Evolutionary conservation across 306 rosid species (phyloP).

Genomic region (Quillaja saponaria): DNA sequence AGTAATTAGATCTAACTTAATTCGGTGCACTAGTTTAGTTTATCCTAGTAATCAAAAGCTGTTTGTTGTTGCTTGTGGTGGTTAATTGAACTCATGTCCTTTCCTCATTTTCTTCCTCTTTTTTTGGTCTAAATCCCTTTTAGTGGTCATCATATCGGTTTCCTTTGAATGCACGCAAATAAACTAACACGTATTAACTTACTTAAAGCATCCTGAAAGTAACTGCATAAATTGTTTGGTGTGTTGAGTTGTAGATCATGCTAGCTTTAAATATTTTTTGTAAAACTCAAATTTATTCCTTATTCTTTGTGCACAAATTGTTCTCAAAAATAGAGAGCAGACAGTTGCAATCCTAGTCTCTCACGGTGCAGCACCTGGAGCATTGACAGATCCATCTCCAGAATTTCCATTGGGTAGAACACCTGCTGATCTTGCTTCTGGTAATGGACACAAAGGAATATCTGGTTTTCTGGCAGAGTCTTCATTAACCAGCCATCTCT

Average conservation of each 20-base stretch:
- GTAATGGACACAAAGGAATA: slow-evolving; percentile 77
- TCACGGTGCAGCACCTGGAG: slow-evolving; percentile 67
- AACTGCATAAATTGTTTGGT: not conserved
- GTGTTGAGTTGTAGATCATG: slow-evolving; percentile 21
- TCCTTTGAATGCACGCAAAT: slow-evolving; percentile 14
- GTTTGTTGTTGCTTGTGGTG: slow-evolving; percentile 17
- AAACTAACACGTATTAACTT: not conserved
- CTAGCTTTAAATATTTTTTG: slow-evolving; percentile 11
- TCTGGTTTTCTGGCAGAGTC: slow-evolving; percentile 84
- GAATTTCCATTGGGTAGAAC: slow-evolving; percentile 54
- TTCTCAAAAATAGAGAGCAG: slow-evolving; percentile 58
- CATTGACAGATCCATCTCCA: slow-evolving; percentile 74
- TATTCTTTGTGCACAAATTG: slow-evolving; percentile 27
- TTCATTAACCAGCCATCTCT: slow-evolving; percentile 54
- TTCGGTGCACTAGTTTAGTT: slow-evolving; percentile 10
- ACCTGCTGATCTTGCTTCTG: slow-evolving; percentile 82
- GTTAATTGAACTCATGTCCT: not conserved
- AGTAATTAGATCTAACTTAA: no score
- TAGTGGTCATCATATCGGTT: slow-evolving; percentile 6
- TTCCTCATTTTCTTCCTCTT: slow-evolving; percentile 5
- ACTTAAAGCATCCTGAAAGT: slow-evolving; percentile 16
- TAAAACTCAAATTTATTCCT: slow-evolving; percentile 20
- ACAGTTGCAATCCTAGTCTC: slow-evolving; percentile 67
- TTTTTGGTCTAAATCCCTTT: slow-evolving; percentile 25
- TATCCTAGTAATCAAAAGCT: slow-evolving; percentile 21